Evolutionary conservation across 2,329 filamentous ascomycete species (phyloP).

Genomic region (Monilinia aucupariae): DNA sequence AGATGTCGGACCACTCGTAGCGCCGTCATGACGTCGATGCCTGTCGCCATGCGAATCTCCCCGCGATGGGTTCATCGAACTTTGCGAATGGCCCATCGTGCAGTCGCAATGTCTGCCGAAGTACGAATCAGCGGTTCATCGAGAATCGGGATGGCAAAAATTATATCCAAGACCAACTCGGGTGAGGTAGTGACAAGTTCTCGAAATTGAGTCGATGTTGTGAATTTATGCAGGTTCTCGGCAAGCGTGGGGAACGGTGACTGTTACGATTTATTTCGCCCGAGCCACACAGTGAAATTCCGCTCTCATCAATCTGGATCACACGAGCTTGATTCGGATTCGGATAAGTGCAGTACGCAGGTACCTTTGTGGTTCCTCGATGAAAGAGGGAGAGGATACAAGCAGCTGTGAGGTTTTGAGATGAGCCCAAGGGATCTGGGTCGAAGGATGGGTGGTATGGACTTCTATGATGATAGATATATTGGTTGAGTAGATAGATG

Average conservation of each 20-base stretch:
- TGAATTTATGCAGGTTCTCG: conserved; percentile 27
- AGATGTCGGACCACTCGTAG: conserved; percentile 26
- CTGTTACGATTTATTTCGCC: conserved; percentile 13
- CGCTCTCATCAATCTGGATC: conserved; percentile 17
- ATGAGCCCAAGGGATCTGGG: conserved; percentile 26
- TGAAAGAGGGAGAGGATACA: conserved; percentile 13
- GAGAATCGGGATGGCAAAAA: conserved; percentile 16
- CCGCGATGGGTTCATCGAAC: conserved; percentile 31
- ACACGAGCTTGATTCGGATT: conserved; percentile 25
- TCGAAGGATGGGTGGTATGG: conserved; percentile 7
- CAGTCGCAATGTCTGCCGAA: conserved; percentile 26
- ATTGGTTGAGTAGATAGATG: neutral
- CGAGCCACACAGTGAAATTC: conserved; percentile 19
- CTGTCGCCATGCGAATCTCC: conserved; percentile 27
- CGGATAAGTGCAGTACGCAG: conserved; percentile 11
- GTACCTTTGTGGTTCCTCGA: conserved; percentile 6
- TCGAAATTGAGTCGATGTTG: conserved; percentile 21
- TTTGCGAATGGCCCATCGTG: conserved; percentile 33
- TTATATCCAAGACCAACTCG: conserved; percentile 15
- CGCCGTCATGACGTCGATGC: conserved; percentile 22
- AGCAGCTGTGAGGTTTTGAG: conserved; percentile 24
- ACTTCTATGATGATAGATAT: too few species aligned
- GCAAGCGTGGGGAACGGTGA: conserved; percentile 28
- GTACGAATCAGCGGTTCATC: conserved; percentile 29
- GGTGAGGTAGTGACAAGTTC: conserved; percentile 10